Percentiles rank a stretch among this genome's conserved stretches.
These are phyloP conservation scores for Tremella mesenterica DNA, from an alignment of 768 basidiomycete species.

Conservation along the genomic window DNA sequence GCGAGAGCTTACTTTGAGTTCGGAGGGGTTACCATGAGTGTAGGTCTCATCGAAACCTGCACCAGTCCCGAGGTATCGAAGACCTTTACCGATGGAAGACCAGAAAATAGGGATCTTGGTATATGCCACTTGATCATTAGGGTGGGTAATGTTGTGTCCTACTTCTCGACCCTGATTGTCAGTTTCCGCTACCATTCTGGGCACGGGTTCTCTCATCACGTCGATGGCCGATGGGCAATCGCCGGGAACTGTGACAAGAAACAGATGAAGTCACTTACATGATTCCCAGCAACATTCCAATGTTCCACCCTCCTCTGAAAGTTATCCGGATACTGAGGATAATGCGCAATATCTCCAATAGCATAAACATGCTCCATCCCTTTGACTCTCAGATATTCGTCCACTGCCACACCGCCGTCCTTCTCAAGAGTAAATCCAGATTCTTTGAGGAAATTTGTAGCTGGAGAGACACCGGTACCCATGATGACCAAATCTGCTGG, in stretches of 20 bases:
- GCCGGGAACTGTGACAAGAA: background rate
- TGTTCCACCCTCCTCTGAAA: slow-evolving; percentile 68
- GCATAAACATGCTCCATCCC: slow-evolving; percentile 39
- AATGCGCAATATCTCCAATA: slow-evolving; percentile 69
- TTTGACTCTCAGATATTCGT: slow-evolving; percentile 60
- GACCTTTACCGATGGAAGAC: slow-evolving; percentile 72
- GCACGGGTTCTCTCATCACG: background rate
- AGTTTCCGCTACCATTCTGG: background rate
- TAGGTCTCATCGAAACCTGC: slow-evolving; percentile 63
- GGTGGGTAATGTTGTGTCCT: slow-evolving; percentile 63
- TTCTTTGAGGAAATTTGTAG: slow-evolving; percentile 68
- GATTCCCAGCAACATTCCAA: slow-evolving; percentile 88
- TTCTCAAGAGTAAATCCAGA: slow-evolving; percentile 56
- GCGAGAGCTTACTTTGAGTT: slow-evolving; percentile 59
- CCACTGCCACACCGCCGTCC: slow-evolving; percentile 68
- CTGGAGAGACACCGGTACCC: slow-evolving; percentile 78
- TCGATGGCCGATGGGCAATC: background rate
- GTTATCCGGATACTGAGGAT: slow-evolving; percentile 65
- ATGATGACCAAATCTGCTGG: slow-evolving; percentile 70
- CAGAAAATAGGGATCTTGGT: slow-evolving; percentile 78
- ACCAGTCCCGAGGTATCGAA: slow-evolving; percentile 74
- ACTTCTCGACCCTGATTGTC: slow-evolving; percentile 57
- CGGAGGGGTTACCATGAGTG: slow-evolving; percentile 61
- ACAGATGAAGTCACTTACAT: slow-evolving; percentile 33
- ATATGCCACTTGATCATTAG: slow-evolving; percentile 47